A percentile compares a stretch with the other conserved stretches of the same genome.
Evolutionary conservation across 2,329 filamentous ascomycete species (phyloP).

Genomic region (Neurospora sp.): DNA sequence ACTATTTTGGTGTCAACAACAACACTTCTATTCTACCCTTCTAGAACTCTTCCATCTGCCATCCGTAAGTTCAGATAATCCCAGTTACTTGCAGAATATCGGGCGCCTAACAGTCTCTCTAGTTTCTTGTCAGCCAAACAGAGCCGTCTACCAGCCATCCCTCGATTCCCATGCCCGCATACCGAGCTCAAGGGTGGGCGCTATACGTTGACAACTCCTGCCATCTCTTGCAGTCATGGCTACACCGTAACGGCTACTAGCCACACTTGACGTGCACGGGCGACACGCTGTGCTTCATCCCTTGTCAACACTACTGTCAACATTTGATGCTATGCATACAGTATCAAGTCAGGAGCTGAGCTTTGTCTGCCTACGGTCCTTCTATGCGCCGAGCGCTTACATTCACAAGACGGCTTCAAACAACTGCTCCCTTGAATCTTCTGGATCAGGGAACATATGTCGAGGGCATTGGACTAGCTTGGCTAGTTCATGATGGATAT

Average conservation of each 20-base stretch:
- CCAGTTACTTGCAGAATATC: background rate
- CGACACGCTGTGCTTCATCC: background rate
- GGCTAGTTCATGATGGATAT: background rate
- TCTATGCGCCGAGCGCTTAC: background rate
- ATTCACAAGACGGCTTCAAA: background rate
- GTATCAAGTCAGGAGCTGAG: background rate
- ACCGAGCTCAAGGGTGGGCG: background rate
- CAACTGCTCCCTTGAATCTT: background rate
- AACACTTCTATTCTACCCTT: background rate
- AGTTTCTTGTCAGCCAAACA: background rate
- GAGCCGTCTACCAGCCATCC: background rate
- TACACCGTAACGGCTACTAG: background rate
- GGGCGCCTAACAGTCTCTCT: background rate
- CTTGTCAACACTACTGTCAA: background rate
- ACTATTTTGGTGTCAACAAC: background rate
- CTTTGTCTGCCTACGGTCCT: background rate
- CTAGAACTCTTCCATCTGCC: background rate
- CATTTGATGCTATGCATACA: background rate
- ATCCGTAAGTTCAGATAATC: background rate
- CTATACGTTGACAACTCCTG: background rate
- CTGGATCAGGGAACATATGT: background rate
- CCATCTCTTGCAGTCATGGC: background rate
- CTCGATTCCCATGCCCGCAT: background rate
- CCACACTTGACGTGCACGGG: background rate
- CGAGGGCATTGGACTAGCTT: background rate